Percentiles rank a stretch among this genome's conserved stretches.
These are phyloP conservation scores for Cryoendolithus antarcticus DNA, from an alignment of 2,329 filamentous ascomycete genomes.

Conservation along the genomic window DNA sequence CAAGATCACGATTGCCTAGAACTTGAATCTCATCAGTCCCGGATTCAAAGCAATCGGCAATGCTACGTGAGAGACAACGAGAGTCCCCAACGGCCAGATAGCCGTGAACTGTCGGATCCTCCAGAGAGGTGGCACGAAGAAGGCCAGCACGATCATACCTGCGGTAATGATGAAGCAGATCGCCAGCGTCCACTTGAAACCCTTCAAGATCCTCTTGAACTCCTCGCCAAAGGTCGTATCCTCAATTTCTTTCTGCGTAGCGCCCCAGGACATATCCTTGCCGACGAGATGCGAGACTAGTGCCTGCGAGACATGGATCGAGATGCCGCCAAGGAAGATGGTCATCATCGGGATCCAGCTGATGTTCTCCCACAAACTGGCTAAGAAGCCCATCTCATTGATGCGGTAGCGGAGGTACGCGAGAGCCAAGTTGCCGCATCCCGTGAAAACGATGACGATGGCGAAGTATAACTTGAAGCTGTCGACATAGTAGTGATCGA, in stretches of 20 bases:
- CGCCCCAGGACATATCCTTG: conserved; percentile 76
- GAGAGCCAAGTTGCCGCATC: conserved; percentile 47
- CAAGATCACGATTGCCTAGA: no score
- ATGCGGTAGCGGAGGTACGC: conserved; percentile 52
- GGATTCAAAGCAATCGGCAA: conserved; percentile 47
- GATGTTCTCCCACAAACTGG: conserved; percentile 42
- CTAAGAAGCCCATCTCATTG: conserved; percentile 39
- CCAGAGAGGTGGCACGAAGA: conserved; percentile 37
- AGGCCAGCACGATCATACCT: conserved; percentile 35
- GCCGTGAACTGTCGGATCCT: conserved; percentile 43
- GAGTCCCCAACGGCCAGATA: conserved; percentile 42
- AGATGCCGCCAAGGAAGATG: conserved; percentile 75
- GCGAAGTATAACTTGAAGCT: conserved; percentile 52
- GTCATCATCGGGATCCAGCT: conserved; percentile 56
- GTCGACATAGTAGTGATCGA: conserved; percentile 56
- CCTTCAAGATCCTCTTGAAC: conserved; percentile 38
- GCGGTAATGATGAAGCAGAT: conserved; percentile 32
- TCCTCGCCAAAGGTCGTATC: conserved; percentile 44
- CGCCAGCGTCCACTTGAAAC: conserved; percentile 41
- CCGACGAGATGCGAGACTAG: conserved; percentile 73
- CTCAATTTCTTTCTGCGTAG: conserved; percentile 71
- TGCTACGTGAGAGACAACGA: conserved; percentile 42
- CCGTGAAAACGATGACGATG: conserved; percentile 53
- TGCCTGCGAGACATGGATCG: conserved; percentile 68
- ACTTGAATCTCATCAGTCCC: no score